Evolutionary conservation across 1,139 yeast species (phyloP).

Genomic region (Pichia sp.): DNA sequence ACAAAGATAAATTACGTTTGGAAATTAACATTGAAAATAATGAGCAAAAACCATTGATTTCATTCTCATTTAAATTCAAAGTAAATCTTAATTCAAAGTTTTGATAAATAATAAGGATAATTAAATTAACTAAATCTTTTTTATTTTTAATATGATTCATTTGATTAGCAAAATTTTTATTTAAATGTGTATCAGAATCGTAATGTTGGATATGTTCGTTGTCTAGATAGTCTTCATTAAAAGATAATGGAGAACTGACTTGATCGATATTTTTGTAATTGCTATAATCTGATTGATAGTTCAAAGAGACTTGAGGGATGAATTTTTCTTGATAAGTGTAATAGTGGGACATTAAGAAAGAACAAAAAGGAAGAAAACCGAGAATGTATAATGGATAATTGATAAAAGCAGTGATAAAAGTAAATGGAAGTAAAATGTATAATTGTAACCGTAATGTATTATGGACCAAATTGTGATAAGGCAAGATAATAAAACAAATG

Average conservation of each 20-base stretch:
- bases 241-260: too few relatives aligned
- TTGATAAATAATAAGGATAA: slow-evolving; percentile 3
- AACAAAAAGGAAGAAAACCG: background rate
- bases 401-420: background rate
- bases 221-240: too few relatives aligned
- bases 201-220: too few relatives aligned
- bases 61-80: background rate
- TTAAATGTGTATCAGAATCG: too few relatives aligned
- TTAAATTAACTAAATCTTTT: slow-evolving; percentile 5
- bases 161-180: background rate
- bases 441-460: too few relatives aligned
- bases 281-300: background rate
- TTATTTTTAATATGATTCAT: slow-evolving; percentile 1
- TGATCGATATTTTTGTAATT: too few relatives aligned
- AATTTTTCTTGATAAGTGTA: background rate
- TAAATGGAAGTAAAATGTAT: too few relatives aligned
- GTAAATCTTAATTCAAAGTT: slow-evolving; percentile 2
- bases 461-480: too few relatives aligned
- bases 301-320: too few relatives aligned
- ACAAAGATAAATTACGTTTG: slow-evolving; percentile 7
- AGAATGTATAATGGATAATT: background rate
- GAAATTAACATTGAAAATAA: slow-evolving; percentile 9
- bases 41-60: background rate
- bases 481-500: too few relatives aligned
- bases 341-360: background rate